These are phyloP conservation scores for Pseudogymnoascus sp. DNA, from an alignment of 2,329 filamentous ascomycete genomes.

Conservation along the genomic window DNA sequence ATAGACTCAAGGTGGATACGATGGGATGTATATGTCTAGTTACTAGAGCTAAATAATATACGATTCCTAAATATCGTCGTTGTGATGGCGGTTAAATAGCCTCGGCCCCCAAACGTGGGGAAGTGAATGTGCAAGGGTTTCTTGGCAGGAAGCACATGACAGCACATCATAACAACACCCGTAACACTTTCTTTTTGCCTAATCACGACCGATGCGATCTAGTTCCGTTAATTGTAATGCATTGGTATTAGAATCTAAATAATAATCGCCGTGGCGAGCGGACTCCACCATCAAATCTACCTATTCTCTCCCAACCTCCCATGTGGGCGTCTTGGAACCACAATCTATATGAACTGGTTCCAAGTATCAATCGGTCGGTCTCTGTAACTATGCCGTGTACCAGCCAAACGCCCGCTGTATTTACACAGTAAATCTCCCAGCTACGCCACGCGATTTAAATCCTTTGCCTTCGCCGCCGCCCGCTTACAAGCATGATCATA, in stretches of 20 bases:
- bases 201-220: not conserved
- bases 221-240: not conserved
- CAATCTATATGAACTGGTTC: not conserved
- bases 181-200: not conserved
- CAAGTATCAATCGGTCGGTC: not conserved
- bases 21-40: not conserved
- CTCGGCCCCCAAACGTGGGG: not conserved
- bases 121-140: not conserved
- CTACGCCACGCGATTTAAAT: not conserved
- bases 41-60: not conserved
- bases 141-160: not conserved
- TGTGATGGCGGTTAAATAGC: not conserved
- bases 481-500: constrained; percentile 1
- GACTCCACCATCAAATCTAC: not conserved
- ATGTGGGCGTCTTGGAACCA: not conserved
- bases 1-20: not conserved
- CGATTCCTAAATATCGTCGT: too few species aligned
- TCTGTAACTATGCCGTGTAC: not conserved
- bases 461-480: not conserved
- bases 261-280: not conserved
- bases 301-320: not conserved
- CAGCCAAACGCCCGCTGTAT: not conserved
- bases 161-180: not conserved
- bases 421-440: too few species aligned
- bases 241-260: not conserved